These are phyloP conservation scores for Diutina mesorugosa DNA, from an alignment of 1,139 yeast genomes.

Conservation along the genomic window DNA sequence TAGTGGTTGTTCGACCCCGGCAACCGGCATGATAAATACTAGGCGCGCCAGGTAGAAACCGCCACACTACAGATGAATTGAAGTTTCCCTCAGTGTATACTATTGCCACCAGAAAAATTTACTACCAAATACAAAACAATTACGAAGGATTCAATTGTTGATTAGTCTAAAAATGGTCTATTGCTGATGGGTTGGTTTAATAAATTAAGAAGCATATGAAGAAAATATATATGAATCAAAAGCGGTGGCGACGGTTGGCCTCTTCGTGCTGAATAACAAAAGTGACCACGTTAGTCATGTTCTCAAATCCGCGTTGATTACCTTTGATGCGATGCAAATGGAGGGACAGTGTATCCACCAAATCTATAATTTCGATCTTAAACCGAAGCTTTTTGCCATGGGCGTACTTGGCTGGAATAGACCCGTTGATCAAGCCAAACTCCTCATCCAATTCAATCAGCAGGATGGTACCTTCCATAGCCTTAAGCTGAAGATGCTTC, in stretches of 20 bases:
- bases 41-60: not conserved
- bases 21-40: not conserved
- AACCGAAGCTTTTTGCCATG: constrained; percentile 36
- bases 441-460: constrained; percentile 30
- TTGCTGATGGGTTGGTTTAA: not conserved
- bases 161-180: not conserved
- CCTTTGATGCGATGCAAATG: constrained; percentile 49
- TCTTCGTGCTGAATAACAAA: constrained; percentile 27
- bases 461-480: constrained; percentile 37
- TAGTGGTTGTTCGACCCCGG: not conserved
- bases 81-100: not conserved
- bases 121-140: too few relatives aligned
- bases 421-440: constrained; percentile 31
- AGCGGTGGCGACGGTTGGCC: not conserved
- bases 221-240: not conserved
- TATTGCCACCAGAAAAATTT: too few relatives aligned
- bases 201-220: not conserved
- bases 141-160: too few relatives aligned
- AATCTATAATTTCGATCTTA: constrained; percentile 29
- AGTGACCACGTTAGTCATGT: constrained; percentile 36
- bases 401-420: constrained; percentile 35
- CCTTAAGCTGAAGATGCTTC: constrained; percentile 32
- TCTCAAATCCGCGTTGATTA: constrained; percentile 52
- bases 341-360: constrained; percentile 32
- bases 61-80: not conserved